phyloP scores from a whole-genome alignment of 441 rosid genomes.

The Pelargonium fulgidum region DNA sequence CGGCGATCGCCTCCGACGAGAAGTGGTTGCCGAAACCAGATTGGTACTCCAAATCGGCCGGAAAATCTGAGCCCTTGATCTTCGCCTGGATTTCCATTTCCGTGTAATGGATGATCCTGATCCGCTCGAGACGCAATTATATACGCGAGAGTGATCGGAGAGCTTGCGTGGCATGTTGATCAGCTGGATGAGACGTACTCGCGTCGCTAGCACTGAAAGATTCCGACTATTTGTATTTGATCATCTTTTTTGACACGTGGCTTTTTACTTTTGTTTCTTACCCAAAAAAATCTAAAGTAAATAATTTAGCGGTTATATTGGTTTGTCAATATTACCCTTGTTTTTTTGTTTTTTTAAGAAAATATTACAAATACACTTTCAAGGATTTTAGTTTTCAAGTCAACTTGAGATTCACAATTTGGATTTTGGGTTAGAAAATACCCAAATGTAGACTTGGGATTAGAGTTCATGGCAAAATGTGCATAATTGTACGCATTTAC shows the following conservation, averaged over 20 bases:
- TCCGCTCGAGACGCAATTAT: background rate
- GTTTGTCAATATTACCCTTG: too few species aligned
- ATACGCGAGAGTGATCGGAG: background rate
- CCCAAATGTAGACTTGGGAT: too few species aligned
- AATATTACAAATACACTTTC: too few species aligned
- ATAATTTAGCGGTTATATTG: too few species aligned
- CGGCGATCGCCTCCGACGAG: constrained; percentile 68
- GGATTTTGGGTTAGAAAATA: too few species aligned
- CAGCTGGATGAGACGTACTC: constrained; percentile 1
- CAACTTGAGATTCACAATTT: too few species aligned
- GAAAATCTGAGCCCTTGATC: constrained; percentile 19
- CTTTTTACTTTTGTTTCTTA: background rate
- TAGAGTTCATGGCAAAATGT: too few species aligned
- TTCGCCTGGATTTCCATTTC: background rate
- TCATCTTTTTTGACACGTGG: background rate
- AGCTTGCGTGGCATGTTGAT: background rate
- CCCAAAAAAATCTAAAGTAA: too few species aligned
- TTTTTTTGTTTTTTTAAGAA: too few species aligned
- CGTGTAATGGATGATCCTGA: background rate
- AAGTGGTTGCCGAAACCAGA: constrained; percentile 70
- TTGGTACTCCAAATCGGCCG: constrained; percentile 38
- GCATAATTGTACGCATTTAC: too few species aligned
- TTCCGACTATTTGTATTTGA: background rate
- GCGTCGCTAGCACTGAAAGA: background rate
- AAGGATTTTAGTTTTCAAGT: too few species aligned